Percentiles rank a stretch among this genome's conserved stretches.
Evolutionary conservation across 352 stramenopile genomes (phyloP).

Genomic region (Globisporangium canariense): DNA sequence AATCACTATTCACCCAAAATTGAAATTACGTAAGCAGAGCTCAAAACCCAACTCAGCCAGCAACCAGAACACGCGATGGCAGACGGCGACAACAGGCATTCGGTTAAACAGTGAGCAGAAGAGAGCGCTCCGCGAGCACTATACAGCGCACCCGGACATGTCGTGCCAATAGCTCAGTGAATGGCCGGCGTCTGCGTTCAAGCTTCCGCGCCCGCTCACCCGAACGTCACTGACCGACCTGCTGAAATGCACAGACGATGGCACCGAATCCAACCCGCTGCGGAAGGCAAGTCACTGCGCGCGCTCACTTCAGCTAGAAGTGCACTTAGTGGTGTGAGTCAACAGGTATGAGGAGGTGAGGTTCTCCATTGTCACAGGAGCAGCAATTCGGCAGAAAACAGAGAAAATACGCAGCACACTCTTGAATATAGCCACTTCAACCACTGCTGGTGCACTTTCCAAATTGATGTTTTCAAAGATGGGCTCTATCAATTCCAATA

Average conservation of each 20-base stretch:
- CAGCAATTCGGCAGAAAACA: no score
- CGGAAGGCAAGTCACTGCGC: no score
- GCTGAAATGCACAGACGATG: not conserved
- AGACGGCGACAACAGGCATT: not conserved
- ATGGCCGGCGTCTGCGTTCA: not conserved
- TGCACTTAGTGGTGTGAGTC: no score
- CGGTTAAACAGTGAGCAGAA: not conserved
- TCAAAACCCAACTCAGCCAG: not conserved
- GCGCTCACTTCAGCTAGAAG: no score
- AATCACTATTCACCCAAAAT: not conserved
- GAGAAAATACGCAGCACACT: not conserved
- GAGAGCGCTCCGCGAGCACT: not conserved
- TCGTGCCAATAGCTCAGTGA: not conserved
- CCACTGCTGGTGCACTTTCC: no score
- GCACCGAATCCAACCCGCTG: no score
- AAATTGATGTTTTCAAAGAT: no score
- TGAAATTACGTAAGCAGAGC: not conserved
- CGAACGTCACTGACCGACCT: not conserved
- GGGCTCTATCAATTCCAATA: no score
- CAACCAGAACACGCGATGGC: not conserved
- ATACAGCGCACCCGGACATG: not conserved
- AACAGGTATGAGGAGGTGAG: no score
- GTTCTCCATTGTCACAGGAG: no score
- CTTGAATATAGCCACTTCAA: no score
- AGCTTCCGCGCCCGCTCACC: not conserved